Percentiles rank a stretch among this genome's conserved stretches.
phyloP scores from a whole-genome alignment of 306 rosid species.

The Comarum palustre region DNA sequence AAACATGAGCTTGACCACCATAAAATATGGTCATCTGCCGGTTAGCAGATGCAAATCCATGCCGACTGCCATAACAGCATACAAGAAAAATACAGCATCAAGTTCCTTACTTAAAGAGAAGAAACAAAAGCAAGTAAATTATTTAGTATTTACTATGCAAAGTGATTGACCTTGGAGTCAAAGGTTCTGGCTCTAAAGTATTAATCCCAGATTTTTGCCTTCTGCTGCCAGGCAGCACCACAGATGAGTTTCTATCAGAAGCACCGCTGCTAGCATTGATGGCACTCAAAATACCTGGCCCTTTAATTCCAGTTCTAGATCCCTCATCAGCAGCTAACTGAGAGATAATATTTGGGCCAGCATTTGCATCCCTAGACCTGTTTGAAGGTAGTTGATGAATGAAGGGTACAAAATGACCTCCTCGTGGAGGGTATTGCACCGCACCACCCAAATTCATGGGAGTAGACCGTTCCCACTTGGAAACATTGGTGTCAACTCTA shows the following conservation, averaged over 20 bases:
- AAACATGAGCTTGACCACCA: slow-evolving; percentile 98
- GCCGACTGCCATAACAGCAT: slow-evolving; percentile 53
- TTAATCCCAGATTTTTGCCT: slow-evolving; percentile 54
- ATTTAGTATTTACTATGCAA: slow-evolving; percentile 6
- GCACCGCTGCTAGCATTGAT: slow-evolving; percentile 42
- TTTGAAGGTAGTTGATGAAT: slow-evolving; percentile 62
- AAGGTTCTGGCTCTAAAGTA: slow-evolving; percentile 56
- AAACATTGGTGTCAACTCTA: slow-evolving; percentile 42
- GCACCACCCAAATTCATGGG: slow-evolving; percentile 63
- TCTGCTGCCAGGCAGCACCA: slow-evolving; percentile 50
- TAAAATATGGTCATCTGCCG: slow-evolving; percentile 96
- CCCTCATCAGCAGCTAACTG: slow-evolving; percentile 97
- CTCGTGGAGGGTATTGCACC: slow-evolving; percentile 59
- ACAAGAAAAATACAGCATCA: slow-evolving; percentile 32
- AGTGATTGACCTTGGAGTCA: slow-evolving; percentile 48
- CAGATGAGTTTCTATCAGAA: slow-evolving; percentile 60
- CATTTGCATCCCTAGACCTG: slow-evolving; percentile 63
- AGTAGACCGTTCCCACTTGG: slow-evolving; percentile 63
- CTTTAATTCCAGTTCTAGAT: slow-evolving; percentile 92
- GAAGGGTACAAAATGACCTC: slow-evolving; percentile 51
- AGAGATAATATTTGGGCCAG: slow-evolving; percentile 70
- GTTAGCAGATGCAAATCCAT: slow-evolving; percentile 55
- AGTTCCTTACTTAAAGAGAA: slow-evolving; percentile 9
- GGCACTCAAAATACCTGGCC: slow-evolving; percentile 74
- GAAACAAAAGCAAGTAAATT: background rate